These are phyloP conservation scores for Pseudogymnoascus sp. DNA, from an alignment of 2,329 filamentous ascomycete genomes.

Conservation along the genomic window DNA sequence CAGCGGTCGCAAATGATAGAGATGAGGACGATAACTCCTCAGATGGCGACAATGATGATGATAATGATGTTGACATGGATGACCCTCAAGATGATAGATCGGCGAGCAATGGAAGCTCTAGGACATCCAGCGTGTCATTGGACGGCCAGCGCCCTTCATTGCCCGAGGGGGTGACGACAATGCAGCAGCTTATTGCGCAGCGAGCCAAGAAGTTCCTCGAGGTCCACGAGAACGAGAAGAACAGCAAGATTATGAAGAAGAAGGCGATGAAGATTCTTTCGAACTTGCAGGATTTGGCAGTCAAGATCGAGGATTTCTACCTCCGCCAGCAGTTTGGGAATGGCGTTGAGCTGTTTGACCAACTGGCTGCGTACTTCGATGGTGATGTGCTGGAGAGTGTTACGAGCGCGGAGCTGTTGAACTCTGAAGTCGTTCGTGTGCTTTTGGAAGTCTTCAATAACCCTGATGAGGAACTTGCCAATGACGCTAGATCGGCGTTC, in stretches of 20 bases:
- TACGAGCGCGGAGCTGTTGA: conserved; percentile 88
- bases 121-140: conserved; percentile 59
- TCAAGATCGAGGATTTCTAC: conserved; percentile 68
- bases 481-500: conserved; percentile 73
- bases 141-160: conserved; percentile 48
- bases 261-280: conserved; percentile 72
- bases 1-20: neutral
- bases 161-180: conserved; percentile 46
- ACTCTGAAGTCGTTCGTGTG: conserved; percentile 80
- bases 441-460: conserved; percentile 78
- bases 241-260: conserved; percentile 65
- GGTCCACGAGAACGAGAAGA: conserved; percentile 69
- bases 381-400: conserved; percentile 85
- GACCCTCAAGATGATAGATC: conserved; percentile 42
- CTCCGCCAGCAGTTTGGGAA: conserved; percentile 47
- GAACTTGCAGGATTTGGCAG: conserved; percentile 64
- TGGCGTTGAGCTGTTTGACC: conserved; percentile 64
- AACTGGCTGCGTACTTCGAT: conserved; percentile 78
- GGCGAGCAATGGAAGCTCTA: conserved; percentile 41
- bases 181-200: conserved; percentile 67
- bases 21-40: conserved; percentile 44
- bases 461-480: conserved; percentile 53
- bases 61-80: conserved; percentile 46
- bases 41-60: conserved; percentile 47
- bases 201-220: conserved; percentile 80